Evolutionary conservation across 2,329 filamentous ascomycete species (phyloP).

Genomic region (Nannizziopsis barbatae): DNA sequence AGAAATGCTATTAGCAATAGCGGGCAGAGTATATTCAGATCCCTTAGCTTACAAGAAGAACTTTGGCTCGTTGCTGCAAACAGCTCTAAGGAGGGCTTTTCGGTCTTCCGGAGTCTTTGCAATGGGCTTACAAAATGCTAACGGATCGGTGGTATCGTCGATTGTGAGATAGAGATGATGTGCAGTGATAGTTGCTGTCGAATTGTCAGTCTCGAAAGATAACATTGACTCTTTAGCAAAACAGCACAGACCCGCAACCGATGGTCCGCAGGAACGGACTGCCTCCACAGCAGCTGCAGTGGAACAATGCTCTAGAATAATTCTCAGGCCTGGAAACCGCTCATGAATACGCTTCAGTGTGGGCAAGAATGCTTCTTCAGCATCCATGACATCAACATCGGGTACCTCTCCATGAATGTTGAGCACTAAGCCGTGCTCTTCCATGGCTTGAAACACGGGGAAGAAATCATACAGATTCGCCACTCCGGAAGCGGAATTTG

Average conservation of each 20-base stretch:
- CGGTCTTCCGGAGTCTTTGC: constrained; percentile 63
- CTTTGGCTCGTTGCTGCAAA: constrained; percentile 40
- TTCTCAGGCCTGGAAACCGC: constrained; percentile 51
- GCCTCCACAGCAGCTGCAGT: constrained; percentile 69
- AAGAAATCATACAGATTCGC: constrained; percentile 37
- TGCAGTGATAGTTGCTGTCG: constrained; percentile 59
- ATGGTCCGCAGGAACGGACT: constrained; percentile 63
- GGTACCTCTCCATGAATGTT: constrained; percentile 92
- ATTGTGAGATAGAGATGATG: constrained; percentile 75
- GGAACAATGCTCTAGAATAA: constrained; percentile 72
- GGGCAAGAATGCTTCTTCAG: constrained; percentile 68
- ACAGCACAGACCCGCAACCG: constrained; percentile 45
- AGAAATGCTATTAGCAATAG: background rate
- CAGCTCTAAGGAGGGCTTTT: constrained; percentile 57
- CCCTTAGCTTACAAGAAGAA: constrained; percentile 48
- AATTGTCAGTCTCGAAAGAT: constrained; percentile 27
- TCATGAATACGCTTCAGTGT: constrained; percentile 62
- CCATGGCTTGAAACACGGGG: constrained; percentile 76
- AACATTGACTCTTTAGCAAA: constrained; percentile 12
- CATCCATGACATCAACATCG: constrained; percentile 52
- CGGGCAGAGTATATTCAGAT: background rate
- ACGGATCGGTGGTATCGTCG: constrained; percentile 59
- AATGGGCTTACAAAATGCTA: constrained; percentile 70
- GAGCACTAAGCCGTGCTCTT: constrained; percentile 66
- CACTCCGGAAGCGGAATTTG: constrained; percentile 45